These are phyloP conservation scores for Pseudogymnoascus sp. DNA, from an alignment of 2,329 filamentous ascomycete genomes.

Conservation along the genomic window DNA sequence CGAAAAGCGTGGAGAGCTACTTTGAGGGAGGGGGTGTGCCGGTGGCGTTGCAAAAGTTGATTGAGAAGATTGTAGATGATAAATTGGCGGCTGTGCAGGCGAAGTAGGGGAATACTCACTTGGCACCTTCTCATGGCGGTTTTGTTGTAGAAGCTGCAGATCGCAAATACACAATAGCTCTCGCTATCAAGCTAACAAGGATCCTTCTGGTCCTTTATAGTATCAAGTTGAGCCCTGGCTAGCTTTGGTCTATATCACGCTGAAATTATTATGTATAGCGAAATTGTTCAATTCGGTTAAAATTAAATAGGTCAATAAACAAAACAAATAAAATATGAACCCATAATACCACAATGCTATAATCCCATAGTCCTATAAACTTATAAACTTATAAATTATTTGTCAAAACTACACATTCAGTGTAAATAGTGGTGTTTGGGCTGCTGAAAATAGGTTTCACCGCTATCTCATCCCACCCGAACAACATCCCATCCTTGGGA, in stretches of 20 bases:
- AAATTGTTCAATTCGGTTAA: background rate
- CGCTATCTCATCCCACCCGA: too few species aligned
- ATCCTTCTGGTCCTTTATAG: background rate
- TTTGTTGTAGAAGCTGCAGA: background rate
- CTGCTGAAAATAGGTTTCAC: too few species aligned
- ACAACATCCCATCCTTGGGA: too few species aligned
- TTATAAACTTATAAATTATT: too few species aligned
- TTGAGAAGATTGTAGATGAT: conserved; percentile 67
- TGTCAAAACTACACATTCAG: too few species aligned
- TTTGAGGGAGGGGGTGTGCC: conserved; percentile 51
- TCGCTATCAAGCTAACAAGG: background rate
- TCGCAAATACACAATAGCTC: background rate
- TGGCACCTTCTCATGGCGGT: background rate
- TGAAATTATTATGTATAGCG: background rate
- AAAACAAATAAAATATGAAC: background rate
- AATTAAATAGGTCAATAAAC: background rate
- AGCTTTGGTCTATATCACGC: background rate
- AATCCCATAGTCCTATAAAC: too few species aligned
- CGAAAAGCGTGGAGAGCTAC: conserved; percentile 82
- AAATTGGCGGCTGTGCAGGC: conserved; percentile 39
- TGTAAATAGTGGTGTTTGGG: too few species aligned
- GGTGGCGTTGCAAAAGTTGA: conserved; percentile 60
- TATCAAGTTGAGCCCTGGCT: background rate
- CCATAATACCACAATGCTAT: background rate
- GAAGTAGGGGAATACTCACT: background rate